These are phyloP conservation scores for Starmera stellimalicola DNA, from an alignment of 1,139 yeast species.

Conservation along the genomic window DNA sequence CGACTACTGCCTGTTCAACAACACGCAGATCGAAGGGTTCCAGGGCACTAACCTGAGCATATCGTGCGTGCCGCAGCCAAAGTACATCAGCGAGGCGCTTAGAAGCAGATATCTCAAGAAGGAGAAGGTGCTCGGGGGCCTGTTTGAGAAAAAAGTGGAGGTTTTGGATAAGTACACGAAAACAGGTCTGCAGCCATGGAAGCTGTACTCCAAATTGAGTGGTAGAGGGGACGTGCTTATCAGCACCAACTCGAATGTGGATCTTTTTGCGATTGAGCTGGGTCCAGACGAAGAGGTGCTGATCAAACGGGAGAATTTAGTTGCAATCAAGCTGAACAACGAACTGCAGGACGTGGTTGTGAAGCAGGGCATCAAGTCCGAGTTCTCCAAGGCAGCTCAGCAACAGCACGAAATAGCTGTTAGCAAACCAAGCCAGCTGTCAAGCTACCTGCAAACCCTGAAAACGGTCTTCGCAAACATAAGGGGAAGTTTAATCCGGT, in stretches of 20 bases:
- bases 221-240: constrained; percentile 54
- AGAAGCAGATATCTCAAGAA: background rate
- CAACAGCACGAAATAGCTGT: background rate
- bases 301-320: constrained; percentile 35
- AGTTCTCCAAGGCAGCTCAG: too few species aligned
- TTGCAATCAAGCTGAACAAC: constrained; percentile 46
- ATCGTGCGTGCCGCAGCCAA: constrained; percentile 31
- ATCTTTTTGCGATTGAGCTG: constrained; percentile 36
- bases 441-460: background rate
- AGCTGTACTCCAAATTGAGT: constrained; percentile 38
- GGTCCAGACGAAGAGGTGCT: constrained; percentile 39
- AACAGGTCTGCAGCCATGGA: constrained; percentile 18
- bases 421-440: background rate
- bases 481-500: background rate
- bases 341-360: constrained; percentile 17
- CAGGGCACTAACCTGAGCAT: constrained; percentile 41
- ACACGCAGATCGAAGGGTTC: constrained; percentile 38
- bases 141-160: constrained; percentile 15
- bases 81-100: constrained; percentile 25
- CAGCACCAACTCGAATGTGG: constrained; percentile 49
- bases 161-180: constrained; percentile 16
- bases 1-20: constrained; percentile 53
- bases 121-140: background rate
- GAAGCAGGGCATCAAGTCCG: constrained; percentile 2
- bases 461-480: background rate